Conservation (phyloP, 1,139 yeast species). For the Starmera stellimalicola region DNA sequence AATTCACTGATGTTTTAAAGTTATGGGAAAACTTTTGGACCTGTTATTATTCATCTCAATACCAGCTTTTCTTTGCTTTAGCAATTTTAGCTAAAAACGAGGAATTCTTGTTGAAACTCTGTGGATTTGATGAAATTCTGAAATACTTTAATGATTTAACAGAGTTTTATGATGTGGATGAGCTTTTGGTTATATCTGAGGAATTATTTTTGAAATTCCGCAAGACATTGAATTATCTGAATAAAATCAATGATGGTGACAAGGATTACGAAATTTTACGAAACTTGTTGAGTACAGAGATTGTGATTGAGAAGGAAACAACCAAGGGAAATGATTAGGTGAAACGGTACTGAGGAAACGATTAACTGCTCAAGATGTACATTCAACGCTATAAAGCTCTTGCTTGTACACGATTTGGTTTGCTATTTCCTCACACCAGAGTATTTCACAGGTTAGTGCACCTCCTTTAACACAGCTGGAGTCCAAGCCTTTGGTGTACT, state of each 20-base stretch:
- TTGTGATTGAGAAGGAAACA: slow-evolving; percentile 56
- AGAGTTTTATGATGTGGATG: slow-evolving; percentile 58
- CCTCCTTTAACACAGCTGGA: slow-evolving; percentile 77
- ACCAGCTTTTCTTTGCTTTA: slow-evolving; percentile 76
- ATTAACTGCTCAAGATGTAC: neutral
- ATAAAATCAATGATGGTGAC: slow-evolving; percentile 64
- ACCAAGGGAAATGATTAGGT: slow-evolving; percentile 12
- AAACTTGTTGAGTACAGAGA: slow-evolving; percentile 44
- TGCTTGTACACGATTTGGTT: slow-evolving; percentile 7
- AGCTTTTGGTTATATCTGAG: slow-evolving; percentile 72
- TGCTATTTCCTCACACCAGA: slow-evolving; percentile 21
- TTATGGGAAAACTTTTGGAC: slow-evolving; percentile 94
- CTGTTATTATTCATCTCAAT: slow-evolving; percentile 76
- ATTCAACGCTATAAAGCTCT: slow-evolving; percentile 3
- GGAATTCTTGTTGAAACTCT: slow-evolving; percentile 63
- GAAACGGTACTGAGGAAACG: neutral
- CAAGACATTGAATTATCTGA: slow-evolving; percentile 35
- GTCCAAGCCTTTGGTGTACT: slow-evolving; percentile 72
- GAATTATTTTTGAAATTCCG: slow-evolving; percentile 69
- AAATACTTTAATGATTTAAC: slow-evolving; percentile 89
- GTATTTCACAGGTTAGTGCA: slow-evolving; percentile 53
- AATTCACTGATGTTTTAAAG: slow-evolving; percentile 65
- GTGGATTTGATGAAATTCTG: slow-evolving; percentile 80
- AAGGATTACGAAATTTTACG: slow-evolving; percentile 42
- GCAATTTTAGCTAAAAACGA: slow-evolving; percentile 81